phyloP scores from a whole-genome alignment of 805 yeast species.

The Metschnikowia lochheadii region DNA sequence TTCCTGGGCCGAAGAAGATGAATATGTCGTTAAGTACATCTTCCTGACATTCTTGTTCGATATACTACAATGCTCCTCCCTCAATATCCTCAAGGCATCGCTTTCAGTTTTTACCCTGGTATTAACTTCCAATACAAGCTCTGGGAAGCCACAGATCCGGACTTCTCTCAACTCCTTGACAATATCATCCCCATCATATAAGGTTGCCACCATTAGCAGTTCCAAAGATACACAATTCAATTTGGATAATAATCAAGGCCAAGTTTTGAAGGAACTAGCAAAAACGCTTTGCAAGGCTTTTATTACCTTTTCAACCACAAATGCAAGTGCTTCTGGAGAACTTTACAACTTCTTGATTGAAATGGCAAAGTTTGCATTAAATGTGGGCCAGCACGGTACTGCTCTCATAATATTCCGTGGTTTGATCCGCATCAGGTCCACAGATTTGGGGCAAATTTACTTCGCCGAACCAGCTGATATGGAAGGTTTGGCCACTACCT shows the following conservation, averaged over 20 bases:
- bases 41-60: conserved; percentile 25
- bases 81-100: conserved; percentile 16
- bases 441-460: conserved; percentile 42
- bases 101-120: conserved; percentile 12
- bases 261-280: conserved; percentile 17
- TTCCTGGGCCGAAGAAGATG: conserved; percentile 28
- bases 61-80: conserved; percentile 17
- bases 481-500: conserved; percentile 60
- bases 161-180: neutral
- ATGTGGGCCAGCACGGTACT: conserved; percentile 29
- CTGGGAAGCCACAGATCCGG: neutral
- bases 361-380: conserved; percentile 34
- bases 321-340: conserved; percentile 26
- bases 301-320: conserved; percentile 20
- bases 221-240: conserved; percentile 9
- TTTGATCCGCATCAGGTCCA: conserved; percentile 51
- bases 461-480: conserved; percentile 55
- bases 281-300: conserved; percentile 26
- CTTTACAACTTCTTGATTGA: conserved; percentile 30
- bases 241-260: conserved; percentile 5
- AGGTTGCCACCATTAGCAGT: conserved; percentile 3
- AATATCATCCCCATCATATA: neutral
- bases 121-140: neutral
- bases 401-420: conserved; percentile 49
- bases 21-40: conserved; percentile 28